phyloP scores from a whole-genome alignment of 2,329 filamentous ascomycete genomes.

The Diaporthe ilicicola region DNA sequence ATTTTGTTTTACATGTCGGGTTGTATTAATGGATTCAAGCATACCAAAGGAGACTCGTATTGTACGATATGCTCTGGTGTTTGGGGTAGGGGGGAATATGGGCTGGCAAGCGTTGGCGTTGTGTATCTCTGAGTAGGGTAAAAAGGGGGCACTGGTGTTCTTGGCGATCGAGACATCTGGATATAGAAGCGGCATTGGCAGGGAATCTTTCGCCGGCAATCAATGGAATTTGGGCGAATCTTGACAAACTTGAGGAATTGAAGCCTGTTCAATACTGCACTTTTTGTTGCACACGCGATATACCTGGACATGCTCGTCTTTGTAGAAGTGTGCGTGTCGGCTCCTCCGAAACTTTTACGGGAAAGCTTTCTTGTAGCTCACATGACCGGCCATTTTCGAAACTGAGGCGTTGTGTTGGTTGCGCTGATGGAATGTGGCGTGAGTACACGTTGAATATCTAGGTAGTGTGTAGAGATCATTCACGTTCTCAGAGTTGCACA shows the following conservation, averaged over 20 bases:
- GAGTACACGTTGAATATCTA: neutral
- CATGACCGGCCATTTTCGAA: neutral
- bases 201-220: neutral
- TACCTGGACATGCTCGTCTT: too few species aligned
- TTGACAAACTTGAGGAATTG: neutral
- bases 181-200: neutral
- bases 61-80: neutral
- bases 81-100: neutral
- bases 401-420: neutral
- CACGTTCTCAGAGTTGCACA: too few species aligned
- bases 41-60: neutral
- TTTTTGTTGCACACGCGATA: neutral
- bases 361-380: too few species aligned
- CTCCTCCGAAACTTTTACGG: neutral
- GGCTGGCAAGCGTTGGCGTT: conserved; percentile 22
- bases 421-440: neutral
- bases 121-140: neutral
- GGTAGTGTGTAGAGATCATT: neutral
- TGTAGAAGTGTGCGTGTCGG: neutral
- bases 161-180: neutral
- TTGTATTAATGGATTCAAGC: neutral
- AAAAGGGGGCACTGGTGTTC: neutral
- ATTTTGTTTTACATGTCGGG: neutral
- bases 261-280: neutral
- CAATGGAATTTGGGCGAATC: neutral